Evolutionary conservation across 345 rosid genomes (phyloP), one percentile per base, ranked within the genome.

Genomic region (Isatis tinctoria): DNA sequence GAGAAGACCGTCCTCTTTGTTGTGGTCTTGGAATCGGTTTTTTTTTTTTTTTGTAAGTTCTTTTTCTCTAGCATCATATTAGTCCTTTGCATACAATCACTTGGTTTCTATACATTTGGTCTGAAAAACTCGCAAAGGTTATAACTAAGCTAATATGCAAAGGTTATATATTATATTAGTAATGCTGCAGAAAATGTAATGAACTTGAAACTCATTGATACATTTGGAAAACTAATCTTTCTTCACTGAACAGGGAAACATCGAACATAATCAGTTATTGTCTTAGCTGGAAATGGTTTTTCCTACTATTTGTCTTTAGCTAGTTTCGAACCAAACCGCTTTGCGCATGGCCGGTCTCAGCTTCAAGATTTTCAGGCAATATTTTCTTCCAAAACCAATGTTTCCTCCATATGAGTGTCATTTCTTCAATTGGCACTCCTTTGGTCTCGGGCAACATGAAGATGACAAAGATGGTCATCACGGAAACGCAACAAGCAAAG

Each of bases 311-410:
- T 49, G 20, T 6, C 1, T 1, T 49, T 24, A 49, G 28, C 30
- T 49, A 49, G 28, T 49, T 37, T 37, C 20, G 43, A 37, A 22
- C 14, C 24, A 20, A 32, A 8, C 62, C 32, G 33, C 17, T 52
- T 12, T 26, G 58, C 28, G 10, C 58, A 52, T 26, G 33, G 33
- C 58, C 26, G 41, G 14, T 57, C 40, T 33, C 20, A 60, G 56
- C 30, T 10, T 49, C 27, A 49, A 49, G 30, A 24, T 8, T 41
- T n/a, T 26, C 30, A 43, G 49, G 67, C 49, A 88, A 65, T 35
- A 78, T 69, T 74, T 49, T 81, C 69, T 86, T 87, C 96, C 97
- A 89, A 73, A 93, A 90, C 98, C 97, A 93, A 68, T 90, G 98
- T 65, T 82, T 87, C 58, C 82, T 83, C 97, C 97, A 90, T 58